Evolutionary conservation across 306 rosid genomes (phyloP), one percentile per base, ranked within the genome.

Genomic region (Hippophae tibetana): DNA sequence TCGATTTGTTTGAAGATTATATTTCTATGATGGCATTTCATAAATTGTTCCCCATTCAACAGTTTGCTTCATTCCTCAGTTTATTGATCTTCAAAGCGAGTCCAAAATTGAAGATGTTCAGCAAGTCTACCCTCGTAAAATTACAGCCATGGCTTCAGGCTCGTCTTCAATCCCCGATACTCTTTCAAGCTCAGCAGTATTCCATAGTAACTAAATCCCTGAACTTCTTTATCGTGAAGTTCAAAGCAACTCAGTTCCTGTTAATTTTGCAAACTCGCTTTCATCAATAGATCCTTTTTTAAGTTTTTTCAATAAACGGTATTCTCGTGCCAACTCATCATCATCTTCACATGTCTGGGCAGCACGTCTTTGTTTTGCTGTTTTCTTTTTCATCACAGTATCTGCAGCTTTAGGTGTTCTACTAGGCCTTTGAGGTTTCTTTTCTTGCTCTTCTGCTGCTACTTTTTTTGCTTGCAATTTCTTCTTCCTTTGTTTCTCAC

Each of bases 301-400:
- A 56, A 87, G 80, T 76, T 90, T 90, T 72, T 92, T 92, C 78
- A 83, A 74, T 51, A 88, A 69, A 43, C 96, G 86, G 71, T 92
- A 85, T 38, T 85, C 99, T 43, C 74, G 82, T 50, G 69, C 56
- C 72, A 92, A 63, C 77, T 85, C 99, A 65, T 92, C 99, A 7
- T 71, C 96, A 10, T 92, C 96, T 80, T 83, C 96, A 56, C 76
- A 47, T 69, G 88, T 67, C 80, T 88, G 99, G 65, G 48, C 63
- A 69, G 95, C 86, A 38, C 96, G 96, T 68, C 99, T 82, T 76
- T 88, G 95, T 75, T 70, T 72, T 9, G 93, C 99, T 11, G 96
- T 88, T 75, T 83, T 84, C 86, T 92, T 88, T 79, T 78, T 79
- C 75, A 60, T 71, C 63, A 54, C 74, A 46, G 65, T 52, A 13